These are phyloP conservation scores for Diphasiastrum complanatum DNA, from an alignment of 83 land plant genomes.

Conservation along the genomic window DNA sequence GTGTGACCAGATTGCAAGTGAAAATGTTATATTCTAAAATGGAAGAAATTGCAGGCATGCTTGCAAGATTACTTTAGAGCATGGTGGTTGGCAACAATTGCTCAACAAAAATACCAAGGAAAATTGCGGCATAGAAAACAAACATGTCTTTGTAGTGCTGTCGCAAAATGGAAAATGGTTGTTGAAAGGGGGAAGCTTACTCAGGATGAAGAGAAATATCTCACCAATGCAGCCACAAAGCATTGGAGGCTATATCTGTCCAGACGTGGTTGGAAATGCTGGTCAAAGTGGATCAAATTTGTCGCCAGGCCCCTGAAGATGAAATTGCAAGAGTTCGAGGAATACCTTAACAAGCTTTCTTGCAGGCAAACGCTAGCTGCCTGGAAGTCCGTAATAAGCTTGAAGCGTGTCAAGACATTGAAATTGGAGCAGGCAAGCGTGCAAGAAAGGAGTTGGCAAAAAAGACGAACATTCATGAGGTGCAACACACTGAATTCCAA, in stretches of 20 bases:
- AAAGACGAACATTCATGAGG: conserved; percentile 7
- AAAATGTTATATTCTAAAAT: not conserved
- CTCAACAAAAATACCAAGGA: conserved; percentile 15
- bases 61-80: conserved; percentile 28
- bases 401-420: conserved; percentile 22
- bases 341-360: conserved; percentile 25
- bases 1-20: too few relatives aligned
- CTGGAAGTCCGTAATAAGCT: conserved; percentile 26
- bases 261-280: conserved; percentile 8
- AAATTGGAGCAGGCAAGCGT: conserved; percentile 16
- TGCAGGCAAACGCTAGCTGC: conserved; percentile 27
- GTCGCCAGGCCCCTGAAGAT: conserved; percentile 30
- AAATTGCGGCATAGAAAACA: conserved; percentile 16
- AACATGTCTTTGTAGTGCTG: not conserved
- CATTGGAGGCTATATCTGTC: conserved; percentile 11
- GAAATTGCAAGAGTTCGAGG: conserved; percentile 20
- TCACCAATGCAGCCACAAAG: conserved; percentile 17
- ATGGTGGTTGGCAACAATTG: conserved; percentile 27
- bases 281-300: conserved; percentile 26
- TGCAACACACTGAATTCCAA: too few relatives aligned
- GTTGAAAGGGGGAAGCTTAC: conserved; percentile 13
- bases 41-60: conserved; percentile 14
- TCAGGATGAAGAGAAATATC: conserved; percentile 20
- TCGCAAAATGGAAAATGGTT: conserved; percentile 13
- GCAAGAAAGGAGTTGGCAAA: conserved; percentile 6